A percentile compares a stretch with the other conserved stretches of the same genome.
Evolutionary conservation across 106 monocot genomes (phyloP).

Genomic region (Platanthera guangdongensis): DNA sequence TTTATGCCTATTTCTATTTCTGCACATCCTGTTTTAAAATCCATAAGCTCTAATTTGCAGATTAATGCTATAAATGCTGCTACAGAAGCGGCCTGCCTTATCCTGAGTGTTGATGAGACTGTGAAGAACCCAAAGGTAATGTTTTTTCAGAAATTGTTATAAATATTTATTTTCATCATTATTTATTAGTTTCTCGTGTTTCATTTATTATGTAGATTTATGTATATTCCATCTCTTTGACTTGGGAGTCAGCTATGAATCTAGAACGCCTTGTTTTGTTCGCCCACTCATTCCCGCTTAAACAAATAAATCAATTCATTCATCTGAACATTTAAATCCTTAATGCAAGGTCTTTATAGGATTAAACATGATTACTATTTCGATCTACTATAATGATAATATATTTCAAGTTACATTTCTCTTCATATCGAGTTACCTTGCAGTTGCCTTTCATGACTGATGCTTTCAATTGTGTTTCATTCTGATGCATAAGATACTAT

Average conservation of each 20-base stretch:
- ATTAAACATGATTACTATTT: background rate
- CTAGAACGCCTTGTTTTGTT: background rate
- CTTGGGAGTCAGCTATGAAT: background rate
- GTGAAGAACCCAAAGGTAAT: constrained; percentile 96
- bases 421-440: background rate
- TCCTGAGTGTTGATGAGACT: constrained; percentile 96
- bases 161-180: background rate
- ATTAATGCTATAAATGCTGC: constrained; percentile 99
- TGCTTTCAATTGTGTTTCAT: background rate
- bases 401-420: background rate
- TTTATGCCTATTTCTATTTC: background rate
- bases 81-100: constrained; percentile 93
- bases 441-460: background rate
- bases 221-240: background rate
- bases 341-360: background rate
- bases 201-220: background rate
- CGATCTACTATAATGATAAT: background rate
- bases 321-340: background rate
- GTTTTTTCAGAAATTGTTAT: background rate
- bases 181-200: background rate
- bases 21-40: background rate
- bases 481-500: background rate
- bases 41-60: constrained; percentile 25
- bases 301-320: background rate
- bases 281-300: background rate